These are phyloP conservation scores for Penicillium daleae DNA, from an alignment of 495 filamentous ascomycete genomes.

Conservation along the genomic window DNA sequence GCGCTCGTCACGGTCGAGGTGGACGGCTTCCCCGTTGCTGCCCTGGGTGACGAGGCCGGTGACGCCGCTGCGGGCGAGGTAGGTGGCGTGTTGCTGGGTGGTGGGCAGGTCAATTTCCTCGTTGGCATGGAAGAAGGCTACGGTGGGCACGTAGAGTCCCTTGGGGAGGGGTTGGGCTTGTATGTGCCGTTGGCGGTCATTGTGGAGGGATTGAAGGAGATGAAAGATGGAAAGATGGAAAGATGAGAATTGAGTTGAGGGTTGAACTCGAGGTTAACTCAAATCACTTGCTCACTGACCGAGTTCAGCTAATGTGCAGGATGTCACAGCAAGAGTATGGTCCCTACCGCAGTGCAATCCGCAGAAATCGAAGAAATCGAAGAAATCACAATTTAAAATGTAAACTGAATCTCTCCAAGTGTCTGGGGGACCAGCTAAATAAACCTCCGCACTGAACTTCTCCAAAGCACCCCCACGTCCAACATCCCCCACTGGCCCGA, in stretches of 20 bases:
- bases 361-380: too few species aligned
- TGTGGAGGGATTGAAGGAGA: slow-evolving; percentile 11
- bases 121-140: slow-evolving; percentile 67
- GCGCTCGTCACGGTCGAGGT: slow-evolving; percentile 72
- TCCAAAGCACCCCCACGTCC: slow-evolving; percentile 29
- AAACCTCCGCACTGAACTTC: slow-evolving; percentile 14
- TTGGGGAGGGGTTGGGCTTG: slow-evolving; percentile 36
- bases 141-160: slow-evolving; percentile 71
- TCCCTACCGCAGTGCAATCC: background rate
- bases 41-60: slow-evolving; percentile 84
- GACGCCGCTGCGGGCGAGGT: slow-evolving; percentile 80
- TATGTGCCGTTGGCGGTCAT: slow-evolving; percentile 29
- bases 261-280: too few species aligned
- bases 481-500: slow-evolving; percentile 13
- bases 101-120: slow-evolving; percentile 69
- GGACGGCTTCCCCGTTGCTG: slow-evolving; percentile 88
- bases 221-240: too few species aligned
- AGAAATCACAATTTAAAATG: background rate
- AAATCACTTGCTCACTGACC: background rate
- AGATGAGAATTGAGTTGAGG: too few species aligned
- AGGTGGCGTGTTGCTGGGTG: slow-evolving; percentile 74
- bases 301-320: background rate
- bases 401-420: background rate
- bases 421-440: slow-evolving; percentile 14
- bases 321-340: background rate